phyloP scores from a whole-genome alignment of 495 filamentous ascomycete genomes.

The Neurospora sp. region DNA sequence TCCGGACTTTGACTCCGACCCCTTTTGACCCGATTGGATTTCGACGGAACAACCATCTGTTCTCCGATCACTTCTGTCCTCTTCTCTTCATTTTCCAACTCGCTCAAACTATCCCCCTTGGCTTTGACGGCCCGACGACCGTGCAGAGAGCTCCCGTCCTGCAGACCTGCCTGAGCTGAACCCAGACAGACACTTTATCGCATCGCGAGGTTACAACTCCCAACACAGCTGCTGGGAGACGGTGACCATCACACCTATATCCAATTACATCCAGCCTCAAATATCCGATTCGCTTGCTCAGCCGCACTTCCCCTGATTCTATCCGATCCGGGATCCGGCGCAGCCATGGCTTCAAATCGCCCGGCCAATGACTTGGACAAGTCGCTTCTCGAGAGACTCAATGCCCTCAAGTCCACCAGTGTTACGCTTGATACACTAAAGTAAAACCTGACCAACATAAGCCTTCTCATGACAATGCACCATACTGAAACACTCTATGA shows the following conservation, averaged over 20 bases:
- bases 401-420: slow-evolving; percentile 49
- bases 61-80: background rate
- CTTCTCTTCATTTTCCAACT: background rate
- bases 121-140: background rate
- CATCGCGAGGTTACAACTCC: background rate
- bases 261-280: background rate
- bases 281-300: background rate
- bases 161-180: background rate
- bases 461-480: background rate
- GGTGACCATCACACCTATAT: background rate
- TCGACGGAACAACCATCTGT: background rate
- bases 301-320: background rate
- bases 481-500: background rate
- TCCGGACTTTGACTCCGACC: background rate
- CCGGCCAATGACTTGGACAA: slow-evolving; percentile 40
- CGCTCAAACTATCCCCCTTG: background rate
- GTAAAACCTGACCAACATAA: slow-evolving; percentile 15
- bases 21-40: too few species aligned
- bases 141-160: background rate
- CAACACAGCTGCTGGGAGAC: too few species aligned
- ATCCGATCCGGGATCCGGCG: background rate
- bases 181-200: background rate
- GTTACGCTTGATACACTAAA: slow-evolving; percentile 23
- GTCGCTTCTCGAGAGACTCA: slow-evolving; percentile 78
- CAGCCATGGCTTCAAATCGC: background rate